A percentile compares a stretch with the other conserved stretches of the same genome.
phyloP scores from a whole-genome alignment of 202 grass and related monocot species.

The Saccharum hybrid region DNA sequence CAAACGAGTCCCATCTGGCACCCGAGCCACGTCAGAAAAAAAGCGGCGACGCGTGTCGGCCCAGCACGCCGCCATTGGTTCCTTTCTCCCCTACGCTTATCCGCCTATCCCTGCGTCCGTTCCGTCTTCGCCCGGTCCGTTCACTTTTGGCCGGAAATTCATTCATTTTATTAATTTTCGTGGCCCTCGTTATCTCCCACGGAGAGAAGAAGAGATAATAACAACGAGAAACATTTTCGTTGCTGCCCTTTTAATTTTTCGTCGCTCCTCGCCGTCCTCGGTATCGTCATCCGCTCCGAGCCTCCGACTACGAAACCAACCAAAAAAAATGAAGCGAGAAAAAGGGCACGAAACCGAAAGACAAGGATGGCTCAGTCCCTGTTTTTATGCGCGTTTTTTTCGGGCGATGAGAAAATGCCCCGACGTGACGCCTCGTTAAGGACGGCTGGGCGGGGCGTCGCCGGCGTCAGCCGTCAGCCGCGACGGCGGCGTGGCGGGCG shows the following conservation, averaged over 20 bases:
- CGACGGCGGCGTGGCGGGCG: constrained; percentile 17
- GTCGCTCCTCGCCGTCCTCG: neutral
- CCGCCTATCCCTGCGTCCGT: constrained; percentile 21
- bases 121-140: neutral
- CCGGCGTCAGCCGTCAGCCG: constrained; percentile 44
- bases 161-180: neutral
- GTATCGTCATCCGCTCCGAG: constrained; percentile 11
- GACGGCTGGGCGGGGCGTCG: neutral
- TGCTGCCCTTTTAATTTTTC: neutral
- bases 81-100: constrained; percentile 37
- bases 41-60: constrained; percentile 33
- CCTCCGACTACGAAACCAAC: neutral
- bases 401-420: constrained; percentile 20
- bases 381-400: constrained; percentile 34
- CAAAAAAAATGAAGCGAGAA: too few species aligned
- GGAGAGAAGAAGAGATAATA: constrained; percentile 24
- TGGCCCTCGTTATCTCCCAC: constrained; percentile 50
- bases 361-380: constrained; percentile 11
- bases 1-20: neutral
- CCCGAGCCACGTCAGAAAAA: constrained; percentile 46
- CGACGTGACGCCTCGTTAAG: constrained; percentile 31
- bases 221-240: neutral
- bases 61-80: neutral
- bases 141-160: constrained; percentile 28
- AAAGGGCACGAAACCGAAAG: neutral